Evolutionary conservation across 176 grass and related monocot genomes (phyloP).

Genomic region (Carex parvula): DNA sequence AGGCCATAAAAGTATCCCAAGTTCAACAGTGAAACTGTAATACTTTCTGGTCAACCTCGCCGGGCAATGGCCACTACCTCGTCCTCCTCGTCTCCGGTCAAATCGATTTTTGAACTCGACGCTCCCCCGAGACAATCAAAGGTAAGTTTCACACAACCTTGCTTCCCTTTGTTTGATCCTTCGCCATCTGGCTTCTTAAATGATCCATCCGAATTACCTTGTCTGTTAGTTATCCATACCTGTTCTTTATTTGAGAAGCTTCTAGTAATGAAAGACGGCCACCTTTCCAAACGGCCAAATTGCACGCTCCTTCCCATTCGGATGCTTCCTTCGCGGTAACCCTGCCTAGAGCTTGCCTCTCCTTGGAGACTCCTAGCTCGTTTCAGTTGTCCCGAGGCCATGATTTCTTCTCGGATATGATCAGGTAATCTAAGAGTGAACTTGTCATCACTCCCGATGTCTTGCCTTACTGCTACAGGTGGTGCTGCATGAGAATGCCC

Average conservation of each 20-base stretch:
- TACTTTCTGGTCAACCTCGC: conserved; percentile 24
- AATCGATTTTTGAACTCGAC: conserved; percentile 23
- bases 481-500: conserved; percentile 50
- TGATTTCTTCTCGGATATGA: conserved; percentile 49
- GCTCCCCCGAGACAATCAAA: conserved; percentile 57
- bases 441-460: conserved; percentile 39
- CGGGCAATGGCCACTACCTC: conserved; percentile 46
- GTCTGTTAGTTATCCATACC: conserved; percentile 40
- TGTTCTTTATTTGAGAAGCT: conserved; percentile 57
- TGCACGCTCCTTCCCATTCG: conserved; percentile 36
- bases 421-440: conserved; percentile 82
- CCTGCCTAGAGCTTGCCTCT: conserved; percentile 35
- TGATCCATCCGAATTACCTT: conserved; percentile 25
- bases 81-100: conserved; percentile 34
- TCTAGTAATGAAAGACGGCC: conserved; percentile 72
- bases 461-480: not conserved
- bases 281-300: conserved; percentile 45
- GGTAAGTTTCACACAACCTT: not conserved
- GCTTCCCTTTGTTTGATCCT: not conserved
- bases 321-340: conserved; percentile 39
- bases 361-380: conserved; percentile 28
- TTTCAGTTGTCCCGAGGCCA: conserved; percentile 34
- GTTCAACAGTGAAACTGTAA: not conserved
- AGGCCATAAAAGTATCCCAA: no score
- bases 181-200: conserved; percentile 4